Percentiles rank a stretch among this genome's conserved stretches.
These are phyloP conservation scores for Domatiomyces catenatus DNA, from an alignment of 2,329 filamentous ascomycete species.

Conservation along the genomic window DNA sequence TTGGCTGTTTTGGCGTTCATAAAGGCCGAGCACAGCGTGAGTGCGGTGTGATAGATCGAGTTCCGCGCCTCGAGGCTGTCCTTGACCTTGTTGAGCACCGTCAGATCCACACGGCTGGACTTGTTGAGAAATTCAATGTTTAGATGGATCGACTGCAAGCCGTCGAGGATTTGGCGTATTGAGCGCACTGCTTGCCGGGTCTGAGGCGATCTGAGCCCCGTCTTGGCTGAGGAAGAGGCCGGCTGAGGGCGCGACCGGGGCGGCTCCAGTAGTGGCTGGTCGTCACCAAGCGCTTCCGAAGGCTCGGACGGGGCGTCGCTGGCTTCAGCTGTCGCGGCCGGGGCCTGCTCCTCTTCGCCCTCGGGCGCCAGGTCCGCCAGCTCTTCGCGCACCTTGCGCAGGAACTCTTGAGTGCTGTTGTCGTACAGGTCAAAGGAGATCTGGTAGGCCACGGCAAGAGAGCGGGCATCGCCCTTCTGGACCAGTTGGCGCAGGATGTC, in stretches of 20 bases:
- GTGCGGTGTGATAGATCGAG: constrained; percentile 94
- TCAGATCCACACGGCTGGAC: constrained; percentile 83
- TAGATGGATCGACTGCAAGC: constrained; percentile 82
- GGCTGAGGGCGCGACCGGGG: constrained; percentile 26
- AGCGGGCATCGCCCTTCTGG: constrained; percentile 59
- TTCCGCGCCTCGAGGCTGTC: constrained; percentile 91
- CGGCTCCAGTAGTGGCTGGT: constrained; percentile 42
- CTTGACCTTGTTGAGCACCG: constrained; percentile 87
- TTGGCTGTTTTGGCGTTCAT: constrained; percentile 99
- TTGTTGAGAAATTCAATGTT: constrained; percentile 94
- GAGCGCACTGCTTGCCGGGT: constrained; percentile 40
- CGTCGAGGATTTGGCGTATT: constrained; percentile 54
- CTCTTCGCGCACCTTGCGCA: constrained; percentile 73
- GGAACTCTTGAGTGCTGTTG: constrained; percentile 93
- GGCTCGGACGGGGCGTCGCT: constrained; percentile 31
- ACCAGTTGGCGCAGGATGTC: constrained; percentile 71
- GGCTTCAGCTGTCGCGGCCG: constrained; percentile 33
- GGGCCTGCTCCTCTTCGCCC: constrained; percentile 24
- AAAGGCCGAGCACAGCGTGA: constrained; percentile 95
- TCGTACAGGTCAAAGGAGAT: constrained; percentile 97
- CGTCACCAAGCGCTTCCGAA: constrained; percentile 15
- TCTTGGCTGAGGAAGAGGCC: constrained; percentile 38
- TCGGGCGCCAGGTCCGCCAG: constrained; percentile 45
- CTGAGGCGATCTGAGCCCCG: constrained; percentile 30
- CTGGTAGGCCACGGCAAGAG: constrained; percentile 80